Conservation (phyloP, 257 asterid species). For the Eustoma russellianum region DNA sequence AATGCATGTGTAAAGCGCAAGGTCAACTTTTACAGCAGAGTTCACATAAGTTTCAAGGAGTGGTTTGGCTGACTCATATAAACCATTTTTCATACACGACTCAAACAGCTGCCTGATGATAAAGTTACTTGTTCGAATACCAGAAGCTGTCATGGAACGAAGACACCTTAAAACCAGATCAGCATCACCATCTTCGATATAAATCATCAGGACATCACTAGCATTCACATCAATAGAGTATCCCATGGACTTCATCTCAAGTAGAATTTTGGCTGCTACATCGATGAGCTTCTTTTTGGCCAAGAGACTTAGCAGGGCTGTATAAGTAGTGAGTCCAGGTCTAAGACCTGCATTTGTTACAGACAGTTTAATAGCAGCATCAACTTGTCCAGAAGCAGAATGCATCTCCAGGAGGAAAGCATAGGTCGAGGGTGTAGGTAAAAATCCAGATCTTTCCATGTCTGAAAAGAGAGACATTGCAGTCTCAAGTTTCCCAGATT, state of each 20-base stretch:
- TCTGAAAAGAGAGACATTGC: slow-evolving; percentile 87
- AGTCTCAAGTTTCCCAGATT: slow-evolving; percentile 88
- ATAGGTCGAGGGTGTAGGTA: slow-evolving; percentile 93
- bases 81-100: slow-evolving; percentile 85
- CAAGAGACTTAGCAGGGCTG: slow-evolving; percentile 57
- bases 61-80: slow-evolving; percentile 87
- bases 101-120: slow-evolving; percentile 88
- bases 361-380: slow-evolving; percentile 87
- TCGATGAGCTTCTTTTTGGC: slow-evolving; percentile 94
- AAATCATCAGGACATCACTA: slow-evolving; percentile 95
- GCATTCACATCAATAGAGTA: slow-evolving; percentile 93
- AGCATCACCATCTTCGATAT: slow-evolving; percentile 77
- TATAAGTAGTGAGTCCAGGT: slow-evolving; percentile 80
- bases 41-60: slow-evolving; percentile 75
- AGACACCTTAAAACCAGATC: slow-evolving; percentile 95
- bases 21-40: slow-evolving; percentile 77
- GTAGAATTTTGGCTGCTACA: slow-evolving; percentile 89
- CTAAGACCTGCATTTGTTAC: slow-evolving; percentile 88
- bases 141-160: slow-evolving; percentile 87
- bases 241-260: slow-evolving; percentile 97
- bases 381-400: slow-evolving; percentile 79
- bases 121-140: slow-evolving; percentile 88
- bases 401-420: slow-evolving; percentile 95
- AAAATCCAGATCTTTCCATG: slow-evolving; percentile 91
- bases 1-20: slow-evolving; percentile 86